Conservation (phyloP, 768 basidiomycete species). For the Tricholoma terreum region DNA sequence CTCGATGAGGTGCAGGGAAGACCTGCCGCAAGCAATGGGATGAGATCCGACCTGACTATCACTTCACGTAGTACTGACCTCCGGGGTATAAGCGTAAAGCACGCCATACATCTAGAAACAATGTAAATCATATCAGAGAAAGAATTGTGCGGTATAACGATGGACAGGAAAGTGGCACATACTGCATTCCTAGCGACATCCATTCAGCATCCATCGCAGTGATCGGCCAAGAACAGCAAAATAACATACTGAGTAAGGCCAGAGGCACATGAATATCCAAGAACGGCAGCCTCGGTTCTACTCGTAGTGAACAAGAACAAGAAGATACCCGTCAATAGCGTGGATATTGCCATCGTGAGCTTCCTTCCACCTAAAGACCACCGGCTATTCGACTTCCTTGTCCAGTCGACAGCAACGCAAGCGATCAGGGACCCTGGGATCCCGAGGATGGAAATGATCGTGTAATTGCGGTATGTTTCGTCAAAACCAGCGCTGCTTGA, state of each 20-base stretch:
- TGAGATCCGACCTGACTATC: not conserved
- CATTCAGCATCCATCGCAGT: not conserved
- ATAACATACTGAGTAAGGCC: conserved; percentile 38
- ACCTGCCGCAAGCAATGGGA: conserved; percentile 19
- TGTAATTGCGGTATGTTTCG: conserved; percentile 45
- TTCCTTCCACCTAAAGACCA: conserved; percentile 45
- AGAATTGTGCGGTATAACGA: not conserved
- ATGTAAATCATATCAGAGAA: conserved; percentile 2
- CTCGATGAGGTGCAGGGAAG: conserved; percentile 55
- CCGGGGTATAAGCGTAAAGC: conserved; percentile 56
- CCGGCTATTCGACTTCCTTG: conserved; percentile 25
- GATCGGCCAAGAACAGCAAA: not conserved
- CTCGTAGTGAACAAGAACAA: conserved; percentile 52
- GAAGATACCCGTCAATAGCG: conserved; percentile 43
- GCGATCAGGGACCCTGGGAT: conserved; percentile 49
- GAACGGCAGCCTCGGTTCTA: conserved; percentile 32
- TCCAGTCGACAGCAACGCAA: conserved; percentile 42
- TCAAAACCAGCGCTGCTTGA: conserved; percentile 19
- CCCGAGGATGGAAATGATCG: conserved; percentile 45
- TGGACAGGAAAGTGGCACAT: conserved; percentile 4
- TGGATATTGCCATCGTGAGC: conserved; percentile 43
- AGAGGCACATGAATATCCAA: conserved; percentile 46
- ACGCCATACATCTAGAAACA: conserved; percentile 45
- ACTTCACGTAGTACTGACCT: conserved; percentile 25
- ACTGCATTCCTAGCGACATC: conserved; percentile 33